Evolutionary conservation across 148 eudicot genomes (phyloP).

Genomic region (Chenopodium formosanum): DNA sequence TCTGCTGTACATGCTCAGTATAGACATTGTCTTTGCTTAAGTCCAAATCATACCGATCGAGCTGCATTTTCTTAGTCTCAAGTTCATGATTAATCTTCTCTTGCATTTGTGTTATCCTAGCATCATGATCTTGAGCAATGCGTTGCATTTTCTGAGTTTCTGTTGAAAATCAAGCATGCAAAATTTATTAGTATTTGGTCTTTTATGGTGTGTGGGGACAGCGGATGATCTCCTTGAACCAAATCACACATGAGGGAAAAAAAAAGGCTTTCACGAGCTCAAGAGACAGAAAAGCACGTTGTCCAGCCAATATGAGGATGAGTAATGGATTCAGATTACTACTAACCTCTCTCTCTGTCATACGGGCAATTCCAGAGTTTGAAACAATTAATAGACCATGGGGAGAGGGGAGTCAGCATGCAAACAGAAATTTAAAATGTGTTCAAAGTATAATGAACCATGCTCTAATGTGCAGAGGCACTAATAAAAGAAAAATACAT

Average conservation of each 20-base stretch:
- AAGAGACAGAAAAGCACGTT: background rate
- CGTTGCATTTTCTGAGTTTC: slow-evolving; percentile 69
- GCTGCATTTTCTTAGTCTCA: slow-evolving; percentile 48
- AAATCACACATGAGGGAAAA: background rate
- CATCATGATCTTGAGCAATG: slow-evolving; percentile 44
- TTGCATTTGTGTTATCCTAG: slow-evolving; percentile 53
- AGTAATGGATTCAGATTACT: background rate
- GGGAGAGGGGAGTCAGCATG: background rate
- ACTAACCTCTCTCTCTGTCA: too few relatives aligned
- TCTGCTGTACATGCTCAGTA: slow-evolving; percentile 68
- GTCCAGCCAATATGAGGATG: background rate
- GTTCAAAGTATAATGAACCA: background rate
- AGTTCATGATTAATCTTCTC: slow-evolving; percentile 59
- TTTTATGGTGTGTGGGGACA: background rate
- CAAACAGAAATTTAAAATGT: too few relatives aligned
- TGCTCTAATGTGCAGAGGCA: background rate
- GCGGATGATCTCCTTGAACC: background rate
- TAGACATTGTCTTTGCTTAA: slow-evolving; percentile 53
- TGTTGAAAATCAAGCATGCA: slow-evolving; percentile 21
- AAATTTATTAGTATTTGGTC: background rate
- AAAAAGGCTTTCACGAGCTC: too few relatives aligned
- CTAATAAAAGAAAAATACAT: too few relatives aligned
- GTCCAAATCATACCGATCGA: slow-evolving; percentile 56
- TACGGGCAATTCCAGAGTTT: background rate
- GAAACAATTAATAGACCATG: background rate